Base-by-base conservation (phyloP, 441 rosid genomes). In the Capsella rubella region DNA sequence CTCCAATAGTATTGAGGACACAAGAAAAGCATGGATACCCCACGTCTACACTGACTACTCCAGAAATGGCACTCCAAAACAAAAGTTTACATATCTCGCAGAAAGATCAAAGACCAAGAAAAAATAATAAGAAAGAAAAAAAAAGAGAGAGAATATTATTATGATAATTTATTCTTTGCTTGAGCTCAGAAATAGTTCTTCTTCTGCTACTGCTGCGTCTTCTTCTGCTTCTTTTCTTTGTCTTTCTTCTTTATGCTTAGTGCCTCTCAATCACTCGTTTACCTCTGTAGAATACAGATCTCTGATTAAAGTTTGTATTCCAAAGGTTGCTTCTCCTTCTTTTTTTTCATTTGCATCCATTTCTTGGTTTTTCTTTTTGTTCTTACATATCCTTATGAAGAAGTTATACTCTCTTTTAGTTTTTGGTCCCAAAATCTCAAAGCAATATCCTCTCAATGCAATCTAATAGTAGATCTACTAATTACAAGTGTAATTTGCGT, bases 311-410 rank as follows among this genome's bases (percentile, higher is more conserved):
- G 56, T n/a, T 25, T 60, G 4, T 59, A 67, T 68, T 69, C 79
- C 66, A 69, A 21, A 76, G 75, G 59, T 76, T 76, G 65, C 79
- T 69, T 75, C 74, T 69, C 69, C 59, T 69, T 45, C 28, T 6
- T 32, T 32, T 45, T 35, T 6, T 21, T 8, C 28, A 3, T 14
- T 34, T 55, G 21, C 42, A 1, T 46, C 4, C 2, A 21, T 42
- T 29, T 42, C 6, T 34, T 34, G 8, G 9, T 27, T 42, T 0
- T 32, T 15, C 1, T 42, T 21, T 31, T 18, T 18, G 54, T 50
- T 50, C 29, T 21, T 18, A 32, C 14, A 25, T 10, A 9, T 67
- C 3, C 32, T 1, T 12, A 40, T 4, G 15, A 66, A 66, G 27
- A 21, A 25, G 27, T 1, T 25, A 11, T 39, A 25, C 60, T 21